Conservation (phyloP, 164 flowering plant species). For the Vitis cinerea region DNA sequence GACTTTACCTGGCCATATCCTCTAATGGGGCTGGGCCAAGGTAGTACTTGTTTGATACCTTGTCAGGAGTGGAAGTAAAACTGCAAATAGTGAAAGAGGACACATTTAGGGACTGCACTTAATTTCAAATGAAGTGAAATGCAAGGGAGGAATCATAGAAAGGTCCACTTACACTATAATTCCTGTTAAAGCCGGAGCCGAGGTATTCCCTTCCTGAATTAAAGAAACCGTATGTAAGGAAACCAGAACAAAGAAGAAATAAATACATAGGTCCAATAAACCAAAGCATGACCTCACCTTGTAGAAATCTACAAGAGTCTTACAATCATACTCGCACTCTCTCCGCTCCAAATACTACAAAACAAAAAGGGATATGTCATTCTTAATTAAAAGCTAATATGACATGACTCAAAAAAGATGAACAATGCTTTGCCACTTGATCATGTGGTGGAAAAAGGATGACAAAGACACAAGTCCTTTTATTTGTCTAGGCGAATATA, state of each 20-base stretch:
- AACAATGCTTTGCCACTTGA: too few relatives aligned
- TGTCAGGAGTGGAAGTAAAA: conserved; percentile 91
- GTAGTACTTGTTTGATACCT: conserved; percentile 77
- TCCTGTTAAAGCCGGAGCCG: conserved; percentile 57
- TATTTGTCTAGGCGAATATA: too few relatives aligned
- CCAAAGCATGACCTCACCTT: conserved; percentile 42
- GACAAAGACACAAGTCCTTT: too few relatives aligned
- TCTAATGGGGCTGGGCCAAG: conserved; percentile 94
- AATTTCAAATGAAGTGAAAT: not conserved
- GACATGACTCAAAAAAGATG: not conserved
- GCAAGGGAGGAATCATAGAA: not conserved
- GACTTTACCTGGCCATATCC: conserved; percentile 80
- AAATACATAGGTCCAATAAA: not conserved
- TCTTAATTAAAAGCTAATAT: not conserved
- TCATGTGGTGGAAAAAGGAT: too few relatives aligned
- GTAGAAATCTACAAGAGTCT: conserved; percentile 77
- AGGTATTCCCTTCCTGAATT: conserved; percentile 62
- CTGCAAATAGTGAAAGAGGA: conserved; percentile 44
- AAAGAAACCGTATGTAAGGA: conserved; percentile 3
- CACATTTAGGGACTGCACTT: not conserved
- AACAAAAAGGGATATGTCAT: conserved; percentile 3
- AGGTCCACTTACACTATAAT: conserved; percentile 72
- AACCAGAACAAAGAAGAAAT: conserved; percentile 2
- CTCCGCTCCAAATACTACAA: conserved; percentile 87
- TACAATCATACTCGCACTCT: conserved; percentile 90